These are phyloP conservation scores for Penicillium sp. DNA, from an alignment of 2,329 filamentous ascomycete genomes.

Conservation along the genomic window DNA sequence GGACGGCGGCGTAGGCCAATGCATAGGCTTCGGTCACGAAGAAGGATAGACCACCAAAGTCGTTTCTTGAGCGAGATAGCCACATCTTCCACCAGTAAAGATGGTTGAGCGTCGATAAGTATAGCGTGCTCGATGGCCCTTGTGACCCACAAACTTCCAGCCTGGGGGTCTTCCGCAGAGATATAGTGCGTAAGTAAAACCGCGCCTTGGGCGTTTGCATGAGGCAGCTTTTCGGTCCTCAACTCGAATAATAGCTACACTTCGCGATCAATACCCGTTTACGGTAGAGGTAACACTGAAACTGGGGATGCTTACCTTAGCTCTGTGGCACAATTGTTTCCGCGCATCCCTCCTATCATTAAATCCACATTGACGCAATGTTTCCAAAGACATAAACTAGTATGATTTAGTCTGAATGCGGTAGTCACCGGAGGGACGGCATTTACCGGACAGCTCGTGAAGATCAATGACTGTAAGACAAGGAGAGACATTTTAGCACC, in stretches of 20 bases:
- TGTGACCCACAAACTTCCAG: constrained; percentile 39
- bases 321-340: constrained; percentile 39
- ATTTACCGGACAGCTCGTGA: constrained; percentile 31
- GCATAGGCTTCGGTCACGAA: constrained; percentile 45
- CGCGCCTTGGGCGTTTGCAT: constrained; percentile 26
- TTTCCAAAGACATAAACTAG: constrained; percentile 42
- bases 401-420: constrained; percentile 5
- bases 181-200: constrained; percentile 35
- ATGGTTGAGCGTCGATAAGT: constrained; percentile 42
- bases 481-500: constrained; percentile 22
- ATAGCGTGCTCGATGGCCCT: constrained; percentile 46
- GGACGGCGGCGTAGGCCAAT: constrained; percentile 45
- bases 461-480: constrained; percentile 26
- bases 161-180: constrained; percentile 25
- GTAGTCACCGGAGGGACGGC: neutral
- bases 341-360: constrained; percentile 39
- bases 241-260: constrained; percentile 27
- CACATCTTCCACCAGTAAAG: constrained; percentile 28
- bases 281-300: neutral
- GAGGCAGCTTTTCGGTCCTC: constrained; percentile 18
- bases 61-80: constrained; percentile 39
- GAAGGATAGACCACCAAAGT: constrained; percentile 49
- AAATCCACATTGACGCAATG: constrained; percentile 37
- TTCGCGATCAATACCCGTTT: neutral
- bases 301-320: constrained; percentile 28